Base-by-base conservation (phyloP, 495 filamentous ascomycete species). In the Opeltia flavorubescens region DNA sequence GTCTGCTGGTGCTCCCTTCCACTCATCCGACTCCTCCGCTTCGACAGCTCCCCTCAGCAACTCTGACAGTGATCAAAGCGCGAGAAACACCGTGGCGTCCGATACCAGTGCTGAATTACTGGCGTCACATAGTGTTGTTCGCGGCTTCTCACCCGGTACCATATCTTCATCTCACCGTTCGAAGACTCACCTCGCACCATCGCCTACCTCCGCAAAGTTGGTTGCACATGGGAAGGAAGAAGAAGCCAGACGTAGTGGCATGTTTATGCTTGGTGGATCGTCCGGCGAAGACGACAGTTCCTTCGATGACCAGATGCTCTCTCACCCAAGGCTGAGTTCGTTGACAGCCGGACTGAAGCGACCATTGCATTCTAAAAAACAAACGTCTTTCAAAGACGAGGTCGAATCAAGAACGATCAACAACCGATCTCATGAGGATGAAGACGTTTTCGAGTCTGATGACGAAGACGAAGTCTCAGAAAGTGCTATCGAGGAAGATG, bases 401-500 rank as follows among this genome's bases (percentile, higher is more conserved):
- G 74, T 89, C 26, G 69, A 73, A 8, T 80, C 75, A 8, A 71
- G 77, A 27, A 77, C 73, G 0, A 77, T 81, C 43, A 66, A 66
- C 28, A 69, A 79, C 8, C 71, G 75, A 12, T 69, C 71, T 4
- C 70, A 67, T 26, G 72, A 76, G 44, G 82, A 84, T 47, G 81
- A 84, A 44, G 81, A 84, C 46, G 80, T 80, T 13, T 85, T 87
- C 39, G 83, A 84, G 52, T 80, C 77, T 4, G 75, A 80, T 23
- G 78, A 83, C 20, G 78, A 77, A 42, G 71, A 76, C 44, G 74
- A 74, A 43, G 70, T 84, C 25, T 83, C 81, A 3, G 80, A 84
- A 20, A 85, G 83, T 53, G 84, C 84, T 21, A 87, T 87, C 39
- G 86, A 93, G 46, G 87, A 94, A 43, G 84, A 88, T 34, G 89